Evolutionary conservation across 176 grass and related monocot species (phyloP), one percentile per base, ranked within the genome.

Genomic region (Metroxylon sagu): DNA sequence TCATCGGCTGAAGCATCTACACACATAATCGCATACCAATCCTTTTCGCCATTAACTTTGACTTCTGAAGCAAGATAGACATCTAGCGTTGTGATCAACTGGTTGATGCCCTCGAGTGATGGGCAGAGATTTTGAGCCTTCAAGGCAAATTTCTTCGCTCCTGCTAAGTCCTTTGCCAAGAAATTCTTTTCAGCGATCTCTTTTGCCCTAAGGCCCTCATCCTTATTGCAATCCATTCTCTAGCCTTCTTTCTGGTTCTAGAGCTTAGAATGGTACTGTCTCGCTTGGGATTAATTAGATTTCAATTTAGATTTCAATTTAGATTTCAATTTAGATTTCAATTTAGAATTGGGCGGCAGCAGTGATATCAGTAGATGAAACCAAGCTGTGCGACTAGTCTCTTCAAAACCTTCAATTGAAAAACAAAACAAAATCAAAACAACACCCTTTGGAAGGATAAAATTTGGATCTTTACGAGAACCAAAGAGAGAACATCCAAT

Each of bases 221-320:
- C 76, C 64, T 48, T 83, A 56, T 90, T 85, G 76, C 82, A 85
- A 26, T 90, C 79, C 82, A 85, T 90, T 71, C 25, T 74, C 66
- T 60, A 50, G 80, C 16, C 54, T 23, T 25, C 25, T 19, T 35
- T 28, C 35, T 43, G 35, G 35, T 12, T 43, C 35, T 43, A 43
- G 35, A 43, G 10, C 7, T 43, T 43, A 43, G 8, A 43, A 43
- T 43, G 12, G 1, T 43, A 43, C 35, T 43, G 35, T 10, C 35
- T 43, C 35, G 0, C 35, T 43, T 43, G 12, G 0, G 8, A 43
- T 43, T 10, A 43, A 43, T 10, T 43, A 43, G 35, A 43, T 1
- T 10, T 43, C 35, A 43, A 43, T 10, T 2, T 43, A 43, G 35
- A 43, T n/a, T n/a, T n/a, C n/a, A n/a, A n/a, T n/a, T n/a, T n/a